Evolutionary conservation across 345 rosid genomes (phyloP).

Genomic region (Orychophragmus violaceus): DNA sequence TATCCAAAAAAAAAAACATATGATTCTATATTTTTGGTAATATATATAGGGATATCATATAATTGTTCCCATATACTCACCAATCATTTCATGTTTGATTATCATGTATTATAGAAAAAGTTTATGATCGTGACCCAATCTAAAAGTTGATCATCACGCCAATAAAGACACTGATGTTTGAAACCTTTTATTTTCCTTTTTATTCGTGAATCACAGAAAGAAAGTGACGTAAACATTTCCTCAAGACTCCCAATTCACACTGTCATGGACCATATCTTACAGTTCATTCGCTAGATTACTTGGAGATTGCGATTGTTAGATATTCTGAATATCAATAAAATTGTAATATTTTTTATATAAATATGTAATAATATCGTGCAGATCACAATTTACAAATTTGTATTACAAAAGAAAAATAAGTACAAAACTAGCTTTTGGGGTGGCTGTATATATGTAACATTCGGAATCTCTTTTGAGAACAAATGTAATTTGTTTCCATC

Average conservation of each 20-base stretch:
- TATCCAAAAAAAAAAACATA: too few species aligned
- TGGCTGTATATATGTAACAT: slow-evolving; percentile 3
- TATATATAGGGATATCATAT: background rate
- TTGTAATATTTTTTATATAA: background rate
- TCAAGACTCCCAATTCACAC: slow-evolving; percentile 1
- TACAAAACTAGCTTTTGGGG: slow-evolving; percentile 9
- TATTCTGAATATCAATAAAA: background rate
- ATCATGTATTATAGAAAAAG: slow-evolving; percentile 5
- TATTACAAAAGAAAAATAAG: background rate
- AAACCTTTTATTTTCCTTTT: background rate
- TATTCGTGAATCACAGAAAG: slow-evolving; percentile 9
- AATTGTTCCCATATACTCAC: slow-evolving; percentile 10
- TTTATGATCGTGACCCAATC: slow-evolving; percentile 21
- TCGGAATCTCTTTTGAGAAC: background rate
- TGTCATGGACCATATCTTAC: slow-evolving; percentile 3
- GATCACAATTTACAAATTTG: too few species aligned
- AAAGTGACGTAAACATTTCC: background rate
- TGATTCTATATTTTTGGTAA: background rate
- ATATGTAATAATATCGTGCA: background rate
- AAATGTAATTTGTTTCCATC: background rate
- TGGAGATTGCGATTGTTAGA: background rate
- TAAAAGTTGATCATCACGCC: slow-evolving; percentile 28
- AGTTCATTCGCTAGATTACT: background rate
- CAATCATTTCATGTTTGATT: slow-evolving; percentile 22
- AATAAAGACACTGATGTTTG: background rate